Percentiles rank a stretch among this genome's conserved stretches.
These are phyloP conservation scores for Wilhelminamyces savonicus DNA, from an alignment of 805 yeast genomes.

Conservation along the genomic window DNA sequence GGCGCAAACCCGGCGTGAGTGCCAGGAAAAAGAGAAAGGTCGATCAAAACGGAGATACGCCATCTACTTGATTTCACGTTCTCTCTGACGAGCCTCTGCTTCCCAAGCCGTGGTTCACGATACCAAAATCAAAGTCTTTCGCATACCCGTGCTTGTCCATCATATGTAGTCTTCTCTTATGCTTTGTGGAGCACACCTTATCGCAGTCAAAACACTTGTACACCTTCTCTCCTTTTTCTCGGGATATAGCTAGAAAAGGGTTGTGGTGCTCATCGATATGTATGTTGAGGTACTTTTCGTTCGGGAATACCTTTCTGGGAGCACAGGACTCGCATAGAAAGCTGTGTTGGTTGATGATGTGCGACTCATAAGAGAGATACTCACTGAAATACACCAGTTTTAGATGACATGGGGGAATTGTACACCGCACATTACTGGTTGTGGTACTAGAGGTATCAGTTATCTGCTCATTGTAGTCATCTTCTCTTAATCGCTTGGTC, in stretches of 20 bases:
- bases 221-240: conserved; percentile 33
- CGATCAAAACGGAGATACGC: too few species aligned
- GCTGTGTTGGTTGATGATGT: conserved; percentile 18
- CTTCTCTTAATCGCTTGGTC: too few species aligned
- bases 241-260: conserved; percentile 33
- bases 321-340: conserved; percentile 32
- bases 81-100: too few species aligned
- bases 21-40: conserved; percentile 31
- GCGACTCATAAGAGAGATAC: conserved; percentile 17
- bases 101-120: conserved; percentile 22
- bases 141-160: conserved; percentile 48
- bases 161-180: conserved; percentile 42
- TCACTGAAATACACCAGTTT: conserved; percentile 1
- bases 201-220: conserved; percentile 44
- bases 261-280: conserved; percentile 52
- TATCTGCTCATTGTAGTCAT: too few species aligned
- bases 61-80: too few species aligned
- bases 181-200: conserved; percentile 29
- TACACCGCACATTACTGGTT: too few species aligned
- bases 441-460: too few species aligned
- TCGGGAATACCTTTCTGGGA: conserved; percentile 31
- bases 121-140: conserved; percentile 19
- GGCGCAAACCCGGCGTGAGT: conserved; percentile 52
- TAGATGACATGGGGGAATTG: too few species aligned
- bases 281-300: conserved; percentile 32